Percentiles rank a stretch among this genome's conserved stretches.
phyloP scores from a whole-genome alignment of 441 rosid species.

The Caryocar brasiliense region DNA sequence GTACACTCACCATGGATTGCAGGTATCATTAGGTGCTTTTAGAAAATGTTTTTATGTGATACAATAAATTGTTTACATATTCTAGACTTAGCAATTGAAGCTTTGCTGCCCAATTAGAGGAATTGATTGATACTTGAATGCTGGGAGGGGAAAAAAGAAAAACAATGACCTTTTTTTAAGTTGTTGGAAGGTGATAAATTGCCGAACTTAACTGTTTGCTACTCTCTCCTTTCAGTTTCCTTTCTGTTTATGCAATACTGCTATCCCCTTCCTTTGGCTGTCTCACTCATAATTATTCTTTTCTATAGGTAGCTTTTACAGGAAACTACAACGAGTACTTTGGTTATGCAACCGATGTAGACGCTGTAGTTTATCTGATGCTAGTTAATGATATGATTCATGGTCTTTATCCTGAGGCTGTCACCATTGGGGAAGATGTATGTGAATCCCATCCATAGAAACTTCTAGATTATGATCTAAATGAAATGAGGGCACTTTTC shows the following conservation, averaged over 20 bases:
- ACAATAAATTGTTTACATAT: not conserved
- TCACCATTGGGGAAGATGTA: conserved; percentile 93
- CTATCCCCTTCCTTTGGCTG: no score
- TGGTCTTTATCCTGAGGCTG: conserved; percentile 88
- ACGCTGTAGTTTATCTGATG: conserved; percentile 88
- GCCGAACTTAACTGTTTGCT: not conserved
- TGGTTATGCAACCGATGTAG: conserved; percentile 85
- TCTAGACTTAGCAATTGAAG: not conserved
- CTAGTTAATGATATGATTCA: conserved; percentile 90
- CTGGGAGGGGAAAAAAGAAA: no score
- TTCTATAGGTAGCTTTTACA: conserved; percentile 63
- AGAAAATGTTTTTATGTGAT: not conserved
- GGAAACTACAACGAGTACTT: conserved; percentile 90
- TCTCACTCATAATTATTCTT: no score
- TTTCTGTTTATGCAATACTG: no score
- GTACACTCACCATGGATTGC: conserved; percentile 93
- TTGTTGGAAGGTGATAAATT: not conserved
- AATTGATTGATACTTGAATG: not conserved
- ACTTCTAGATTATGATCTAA: not conserved
- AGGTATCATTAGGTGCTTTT: conserved; percentile 30
- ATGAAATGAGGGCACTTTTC: not conserved
- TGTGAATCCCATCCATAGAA: conserved; percentile 16
- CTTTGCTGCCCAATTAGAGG: not conserved
- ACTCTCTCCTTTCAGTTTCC: no score
- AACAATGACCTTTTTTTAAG: no score